These are phyloP conservation scores for Incumbomyces delicatus DNA, from an alignment of 2,329 filamentous ascomycete genomes.

Conservation along the genomic window DNA sequence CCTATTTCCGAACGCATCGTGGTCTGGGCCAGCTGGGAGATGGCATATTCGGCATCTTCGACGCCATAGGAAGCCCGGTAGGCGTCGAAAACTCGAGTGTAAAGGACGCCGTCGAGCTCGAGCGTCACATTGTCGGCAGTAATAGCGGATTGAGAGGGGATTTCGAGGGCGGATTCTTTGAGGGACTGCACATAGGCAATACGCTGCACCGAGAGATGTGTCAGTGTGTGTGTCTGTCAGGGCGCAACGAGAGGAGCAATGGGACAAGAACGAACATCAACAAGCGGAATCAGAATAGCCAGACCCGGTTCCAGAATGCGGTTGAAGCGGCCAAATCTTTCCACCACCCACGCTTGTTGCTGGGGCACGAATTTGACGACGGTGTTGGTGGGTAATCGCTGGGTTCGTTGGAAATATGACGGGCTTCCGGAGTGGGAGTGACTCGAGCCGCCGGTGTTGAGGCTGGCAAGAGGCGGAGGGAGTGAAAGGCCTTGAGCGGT, in stretches of 20 bases:
- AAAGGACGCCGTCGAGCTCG: conserved; percentile 89
- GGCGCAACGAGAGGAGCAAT: neutral
- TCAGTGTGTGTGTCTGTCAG: neutral
- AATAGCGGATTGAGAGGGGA: conserved; percentile 93
- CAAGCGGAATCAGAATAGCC: conserved; percentile 75
- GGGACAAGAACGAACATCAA: conserved; percentile 48
- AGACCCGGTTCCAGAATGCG: conserved; percentile 86
- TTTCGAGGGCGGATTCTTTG: conserved; percentile 94
- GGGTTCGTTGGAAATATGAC: conserved; percentile 65
- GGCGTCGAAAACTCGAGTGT: conserved; percentile 91
- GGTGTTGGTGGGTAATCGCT: conserved; percentile 76
- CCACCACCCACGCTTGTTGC: conserved; percentile 98
- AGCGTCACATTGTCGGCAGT: conserved; percentile 97
- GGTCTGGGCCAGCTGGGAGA: conserved; percentile 93
- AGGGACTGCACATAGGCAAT: conserved; percentile 97
- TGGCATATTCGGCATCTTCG: conserved; percentile 97
- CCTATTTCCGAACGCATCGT: conserved; percentile 99
- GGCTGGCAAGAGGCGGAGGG: conserved; percentile 24
- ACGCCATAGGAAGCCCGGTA: conserved; percentile 99
- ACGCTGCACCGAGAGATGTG: conserved; percentile 33
- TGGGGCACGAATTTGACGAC: conserved; percentile 96
- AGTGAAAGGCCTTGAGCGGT: conserved; percentile 11
- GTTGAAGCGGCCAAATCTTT: conserved; percentile 98
- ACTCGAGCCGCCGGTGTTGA: conserved; percentile 25
- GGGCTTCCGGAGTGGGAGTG: conserved; percentile 38